These are phyloP conservation scores for Macadamia tetraphylla DNA, from an alignment of 164 flowering plant species.

Conservation along the genomic window DNA sequence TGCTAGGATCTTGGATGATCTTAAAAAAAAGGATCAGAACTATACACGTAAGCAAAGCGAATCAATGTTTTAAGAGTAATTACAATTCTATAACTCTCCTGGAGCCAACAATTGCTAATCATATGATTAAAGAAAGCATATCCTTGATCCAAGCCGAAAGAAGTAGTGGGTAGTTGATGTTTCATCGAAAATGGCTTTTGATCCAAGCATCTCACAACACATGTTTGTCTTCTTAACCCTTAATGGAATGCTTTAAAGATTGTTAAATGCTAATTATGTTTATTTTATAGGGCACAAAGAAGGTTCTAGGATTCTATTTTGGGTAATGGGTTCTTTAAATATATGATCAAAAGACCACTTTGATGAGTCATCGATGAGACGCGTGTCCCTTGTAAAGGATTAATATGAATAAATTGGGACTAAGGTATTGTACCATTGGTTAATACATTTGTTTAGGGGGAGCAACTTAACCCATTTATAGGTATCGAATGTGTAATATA, in stretches of 20 bases:
- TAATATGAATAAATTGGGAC: slow-evolving; percentile 3
- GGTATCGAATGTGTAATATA: slow-evolving; percentile 12
- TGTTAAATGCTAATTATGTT: slow-evolving; percentile 3
- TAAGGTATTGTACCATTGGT: slow-evolving; percentile 13
- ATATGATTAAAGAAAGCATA: too few species aligned
- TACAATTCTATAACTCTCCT: too few species aligned
- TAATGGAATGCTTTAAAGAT: slow-evolving; percentile 19
- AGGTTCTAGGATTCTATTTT: slow-evolving; percentile 13
- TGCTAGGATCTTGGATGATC: too few species aligned
- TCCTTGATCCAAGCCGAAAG: too few species aligned
- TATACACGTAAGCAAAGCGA: too few species aligned
- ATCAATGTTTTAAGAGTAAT: too few species aligned
- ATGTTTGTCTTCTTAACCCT: slow-evolving; percentile 3
- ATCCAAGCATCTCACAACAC: too few species aligned
- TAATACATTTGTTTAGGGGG: background rate
- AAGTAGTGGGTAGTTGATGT: too few species aligned
- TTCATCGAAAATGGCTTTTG: too few species aligned
- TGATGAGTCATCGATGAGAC: slow-evolving; percentile 9
- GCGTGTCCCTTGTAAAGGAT: slow-evolving; percentile 2
- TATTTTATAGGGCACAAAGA: slow-evolving; percentile 7
- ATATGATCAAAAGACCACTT: background rate
- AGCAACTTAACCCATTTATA: slow-evolving; percentile 3
- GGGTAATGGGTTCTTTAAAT: slow-evolving; percentile 15
- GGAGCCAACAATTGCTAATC: too few species aligned
- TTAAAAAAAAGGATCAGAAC: too few species aligned